Percentiles rank a stretch among this genome's conserved stretches.
Conservation (phyloP, 2,329 filamentous ascomycete genomes). For the Scedosporium minutisporum region DNA sequence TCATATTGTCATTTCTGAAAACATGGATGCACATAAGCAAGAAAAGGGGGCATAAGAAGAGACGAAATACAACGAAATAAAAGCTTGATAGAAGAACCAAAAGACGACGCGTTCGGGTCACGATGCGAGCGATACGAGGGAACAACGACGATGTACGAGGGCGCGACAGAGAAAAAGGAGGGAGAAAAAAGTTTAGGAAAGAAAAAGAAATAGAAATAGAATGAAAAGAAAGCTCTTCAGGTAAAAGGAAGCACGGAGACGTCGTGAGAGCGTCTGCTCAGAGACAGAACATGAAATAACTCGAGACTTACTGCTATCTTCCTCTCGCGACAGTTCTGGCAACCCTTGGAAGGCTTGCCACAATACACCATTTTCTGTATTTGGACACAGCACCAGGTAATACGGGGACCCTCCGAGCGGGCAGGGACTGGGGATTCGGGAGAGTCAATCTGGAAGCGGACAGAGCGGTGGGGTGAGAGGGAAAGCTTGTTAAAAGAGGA, state of each 20-base stretch:
- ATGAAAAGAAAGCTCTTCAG: background rate
- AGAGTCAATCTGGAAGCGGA: background rate
- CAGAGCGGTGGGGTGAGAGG: background rate
- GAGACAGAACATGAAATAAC: background rate
- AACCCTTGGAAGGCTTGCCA: slow-evolving; percentile 47
- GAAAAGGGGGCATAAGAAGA: background rate
- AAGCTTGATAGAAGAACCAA: background rate
- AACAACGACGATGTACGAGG: background rate
- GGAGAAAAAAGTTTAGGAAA: background rate
- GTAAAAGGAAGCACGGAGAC: background rate
- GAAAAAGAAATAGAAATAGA: background rate
- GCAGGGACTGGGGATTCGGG: background rate
- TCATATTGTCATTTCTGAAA: background rate
- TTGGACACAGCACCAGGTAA: background rate
- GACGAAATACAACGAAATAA: background rate
- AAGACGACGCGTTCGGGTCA: background rate
- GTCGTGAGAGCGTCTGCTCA: background rate
- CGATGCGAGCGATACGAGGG: background rate
- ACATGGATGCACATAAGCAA: background rate
- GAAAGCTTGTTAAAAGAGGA: background rate
- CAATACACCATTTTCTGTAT: slow-evolving; percentile 42
- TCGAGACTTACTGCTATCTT: slow-evolving; percentile 42
- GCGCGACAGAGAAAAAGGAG: background rate
- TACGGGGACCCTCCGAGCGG: background rate
- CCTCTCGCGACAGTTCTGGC: slow-evolving; percentile 43